Evolutionary conservation across 73 alveolate species (phyloP), one percentile per base, ranked within the genome.

Genomic region (Uronychia binucleata): DNA sequence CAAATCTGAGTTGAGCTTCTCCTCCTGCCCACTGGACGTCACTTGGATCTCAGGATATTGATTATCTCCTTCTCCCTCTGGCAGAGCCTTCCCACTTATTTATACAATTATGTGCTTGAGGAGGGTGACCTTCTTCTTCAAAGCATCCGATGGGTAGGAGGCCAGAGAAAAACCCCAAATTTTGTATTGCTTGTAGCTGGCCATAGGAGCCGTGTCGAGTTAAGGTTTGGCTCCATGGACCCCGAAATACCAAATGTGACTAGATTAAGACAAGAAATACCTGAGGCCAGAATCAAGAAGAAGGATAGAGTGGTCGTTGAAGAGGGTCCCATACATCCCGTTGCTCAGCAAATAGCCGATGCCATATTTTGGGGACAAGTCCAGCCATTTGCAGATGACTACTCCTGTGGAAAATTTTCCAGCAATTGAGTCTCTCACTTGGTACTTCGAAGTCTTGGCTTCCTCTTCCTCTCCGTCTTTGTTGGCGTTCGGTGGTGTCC

Each of bases 321-420:
- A 90, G 46, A 81, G 77, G 13, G 79, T 90, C 0, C 93, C 93
- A 33, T 76, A 60, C 31, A 75, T 89, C 27, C 78, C 83, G 75
- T 87, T 87, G 27, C 94, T 34, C 57, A 90, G 94, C 58, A 81
- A 80, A 80, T 90, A 90, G 26, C 96, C 96, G 5, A 90, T 67
- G n/a, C 96, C 96, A 76, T 79, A 79, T 75, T 87, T 90, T 1
- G 32, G 27, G 0, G 94, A 67, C 5, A 77, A 77, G 76, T 89
- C 89, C 33, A 86, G 81, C 86, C 86, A 89, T 28, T 86, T 83
- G 31, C 59, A 27, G 28, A 79, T 75, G 30, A 79, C 86, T 74
- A 28, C 80, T 5, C 26, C 80, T 27, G 19, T 46, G 5, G 67
- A 5, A 46, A 46, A 46, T 19, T 46, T 46, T 46, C n/a, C n/a